These are phyloP conservation scores for Kwoniella pini DNA, from an alignment of 768 basidiomycete species.

Conservation along the genomic window DNA sequence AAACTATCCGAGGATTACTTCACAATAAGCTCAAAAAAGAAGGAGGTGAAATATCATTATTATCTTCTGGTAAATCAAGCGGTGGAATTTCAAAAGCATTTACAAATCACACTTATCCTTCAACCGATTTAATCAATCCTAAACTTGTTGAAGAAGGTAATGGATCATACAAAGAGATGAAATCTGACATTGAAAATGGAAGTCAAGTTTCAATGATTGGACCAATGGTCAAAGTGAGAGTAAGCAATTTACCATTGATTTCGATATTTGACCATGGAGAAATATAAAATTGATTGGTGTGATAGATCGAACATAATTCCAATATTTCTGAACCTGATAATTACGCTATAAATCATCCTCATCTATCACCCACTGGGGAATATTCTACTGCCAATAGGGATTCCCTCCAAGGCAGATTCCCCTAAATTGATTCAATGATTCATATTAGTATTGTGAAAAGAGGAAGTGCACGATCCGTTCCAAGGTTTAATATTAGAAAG, in stretches of 20 bases:
- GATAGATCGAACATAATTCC: conserved; percentile 6
- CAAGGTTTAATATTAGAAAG: too few relatives aligned
- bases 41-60: background rate
- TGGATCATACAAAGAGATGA: background rate
- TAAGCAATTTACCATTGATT: background rate
- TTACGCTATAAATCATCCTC: conserved; percentile 5
- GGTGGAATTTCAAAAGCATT: background rate
- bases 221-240: conserved; percentile 16
- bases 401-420: background rate
- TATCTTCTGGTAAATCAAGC: background rate
- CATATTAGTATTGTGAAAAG: too few relatives aligned
- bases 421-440: too few relatives aligned
- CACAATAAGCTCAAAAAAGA: background rate
- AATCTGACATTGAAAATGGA: background rate
- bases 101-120: background rate
- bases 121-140: background rate
- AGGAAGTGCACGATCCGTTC: too few relatives aligned
- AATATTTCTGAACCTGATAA: conserved; percentile 4
- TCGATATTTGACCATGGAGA: too few relatives aligned
- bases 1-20: conserved; percentile 10
- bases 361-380: background rate
- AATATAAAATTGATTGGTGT: too few relatives aligned
- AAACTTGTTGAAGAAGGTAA: conserved; percentile 2
- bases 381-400: conserved; percentile 1
- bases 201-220: conserved; percentile 3